A percentile compares a stretch with the other conserved stretches of the same genome.
Evolutionary conservation across 257 asterid genomes (phyloP).

Genomic region (Scutellaria baicalensis): DNA sequence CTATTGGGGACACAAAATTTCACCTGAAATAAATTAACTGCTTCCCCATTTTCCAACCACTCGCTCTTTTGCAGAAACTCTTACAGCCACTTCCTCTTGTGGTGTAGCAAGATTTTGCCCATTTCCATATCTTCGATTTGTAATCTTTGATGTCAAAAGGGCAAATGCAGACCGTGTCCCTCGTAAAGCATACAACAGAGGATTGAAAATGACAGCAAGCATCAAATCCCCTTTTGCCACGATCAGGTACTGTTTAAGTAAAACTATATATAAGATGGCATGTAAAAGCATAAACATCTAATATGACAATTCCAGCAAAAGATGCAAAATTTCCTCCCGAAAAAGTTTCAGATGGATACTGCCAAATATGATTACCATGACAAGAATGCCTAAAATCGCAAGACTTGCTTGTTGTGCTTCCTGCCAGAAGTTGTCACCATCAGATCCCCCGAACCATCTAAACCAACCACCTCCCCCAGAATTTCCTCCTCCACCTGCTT

Average conservation of each 20-base stretch:
- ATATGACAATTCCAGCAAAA: not conserved
- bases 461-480: conserved; percentile 91
- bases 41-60: conserved; percentile 85
- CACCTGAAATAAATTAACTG: conserved; percentile 30
- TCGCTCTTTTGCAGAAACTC: conserved; percentile 63
- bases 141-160: conserved; percentile 40
- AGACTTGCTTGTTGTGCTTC: conserved; percentile 88
- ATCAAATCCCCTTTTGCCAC: conserved; percentile 72
- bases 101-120: conserved; percentile 18
- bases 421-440: conserved; percentile 83
- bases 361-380: conserved; percentile 37
- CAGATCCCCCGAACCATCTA: conserved; percentile 68
- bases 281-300: not conserved
- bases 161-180: conserved; percentile 60
- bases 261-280: not conserved
- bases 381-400: conserved; percentile 60
- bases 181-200: conserved; percentile 63
- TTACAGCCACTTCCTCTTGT: conserved; percentile 37
- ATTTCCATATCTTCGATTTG: conserved; percentile 21
- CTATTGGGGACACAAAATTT: not conserved
- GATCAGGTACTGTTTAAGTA: conserved; percentile 50
- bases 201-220: conserved; percentile 75
- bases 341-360: not conserved
- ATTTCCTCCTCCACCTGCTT: conserved; percentile 73
- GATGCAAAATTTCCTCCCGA: not conserved